These are phyloP conservation scores for Talaromyces piceae DNA, from an alignment of 2,329 filamentous ascomycete species.

Conservation along the genomic window DNA sequence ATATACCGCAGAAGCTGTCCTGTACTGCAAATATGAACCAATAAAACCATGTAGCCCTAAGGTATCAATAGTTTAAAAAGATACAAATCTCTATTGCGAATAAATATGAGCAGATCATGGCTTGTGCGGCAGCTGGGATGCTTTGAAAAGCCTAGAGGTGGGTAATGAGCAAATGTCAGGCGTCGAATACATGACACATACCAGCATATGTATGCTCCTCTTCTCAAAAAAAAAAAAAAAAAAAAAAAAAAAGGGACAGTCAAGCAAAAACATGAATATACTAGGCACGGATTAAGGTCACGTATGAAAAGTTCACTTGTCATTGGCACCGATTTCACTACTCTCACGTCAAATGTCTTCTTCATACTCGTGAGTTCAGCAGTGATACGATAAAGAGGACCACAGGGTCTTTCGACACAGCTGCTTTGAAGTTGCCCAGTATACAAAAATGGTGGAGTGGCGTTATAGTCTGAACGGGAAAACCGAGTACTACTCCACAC, in stretches of 20 bases:
- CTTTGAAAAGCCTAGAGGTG: constrained; percentile 11
- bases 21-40: too few species aligned
- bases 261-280: background rate
- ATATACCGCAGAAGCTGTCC: too few species aligned
- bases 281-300: background rate
- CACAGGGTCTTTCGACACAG: background rate
- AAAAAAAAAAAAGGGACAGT: too few species aligned
- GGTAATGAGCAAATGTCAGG: constrained; percentile 10
- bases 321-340: constrained; percentile 7
- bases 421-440: background rate
- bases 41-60: too few species aligned
- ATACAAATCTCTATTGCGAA: constrained; percentile 22
- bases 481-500: background rate
- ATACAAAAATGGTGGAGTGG: constrained; percentile 4
- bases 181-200: constrained; percentile 4
- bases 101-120: constrained; percentile 15
- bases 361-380: constrained; percentile 9
- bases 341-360: constrained; percentile 1
- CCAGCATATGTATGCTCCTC: background rate
- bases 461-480: background rate
- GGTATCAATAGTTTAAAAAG: too few species aligned
- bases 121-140: constrained; percentile 12
- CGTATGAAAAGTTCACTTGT: constrained; percentile 5
- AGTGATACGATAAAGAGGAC: constrained; percentile 9
- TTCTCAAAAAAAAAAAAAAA: too few species aligned